phyloP scores from a whole-genome alignment of 2,329 filamentous ascomycete species.

The Ceratocystis papillata region DNA sequence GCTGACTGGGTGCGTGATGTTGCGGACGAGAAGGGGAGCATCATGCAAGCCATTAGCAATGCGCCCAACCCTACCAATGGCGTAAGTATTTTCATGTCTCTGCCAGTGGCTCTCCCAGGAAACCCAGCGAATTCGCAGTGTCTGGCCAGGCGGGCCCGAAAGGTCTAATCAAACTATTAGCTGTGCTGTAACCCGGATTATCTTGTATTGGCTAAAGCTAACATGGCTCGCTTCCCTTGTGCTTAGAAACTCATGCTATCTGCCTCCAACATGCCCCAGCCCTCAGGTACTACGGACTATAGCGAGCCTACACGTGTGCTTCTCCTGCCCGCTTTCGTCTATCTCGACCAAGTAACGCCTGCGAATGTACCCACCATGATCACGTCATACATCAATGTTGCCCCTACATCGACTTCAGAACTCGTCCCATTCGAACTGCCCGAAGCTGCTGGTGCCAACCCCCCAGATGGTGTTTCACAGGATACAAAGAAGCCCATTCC shows the following conservation, averaged over 20 bases:
- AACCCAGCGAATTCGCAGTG: background rate
- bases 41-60: constrained; percentile 63
- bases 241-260: constrained; percentile 73
- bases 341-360: constrained; percentile 76
- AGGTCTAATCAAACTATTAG: background rate
- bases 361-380: constrained; percentile 62
- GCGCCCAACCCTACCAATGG: constrained; percentile 54
- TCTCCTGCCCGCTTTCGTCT: constrained; percentile 71
- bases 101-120: background rate
- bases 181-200: background rate
- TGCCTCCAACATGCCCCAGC: constrained; percentile 80
- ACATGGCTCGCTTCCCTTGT: background rate
- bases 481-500: constrained; percentile 4
- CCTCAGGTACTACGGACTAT: constrained; percentile 53
- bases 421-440: constrained; percentile 38
- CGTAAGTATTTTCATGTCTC: constrained; percentile 38
- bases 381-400: constrained; percentile 53
- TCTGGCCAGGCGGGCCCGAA: background rate
- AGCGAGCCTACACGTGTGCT: constrained; percentile 65
- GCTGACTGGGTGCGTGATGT: constrained; percentile 88
- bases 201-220: background rate
- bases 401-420: constrained; percentile 63
- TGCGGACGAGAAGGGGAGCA: constrained; percentile 71
- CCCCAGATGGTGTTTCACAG: constrained; percentile 29
- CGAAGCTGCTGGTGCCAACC: constrained; percentile 29